Evolutionary conservation across 768 basidiomycete genomes (phyloP), one percentile per base, ranked within the genome.

Genomic region (Boletus bicolor): DNA sequence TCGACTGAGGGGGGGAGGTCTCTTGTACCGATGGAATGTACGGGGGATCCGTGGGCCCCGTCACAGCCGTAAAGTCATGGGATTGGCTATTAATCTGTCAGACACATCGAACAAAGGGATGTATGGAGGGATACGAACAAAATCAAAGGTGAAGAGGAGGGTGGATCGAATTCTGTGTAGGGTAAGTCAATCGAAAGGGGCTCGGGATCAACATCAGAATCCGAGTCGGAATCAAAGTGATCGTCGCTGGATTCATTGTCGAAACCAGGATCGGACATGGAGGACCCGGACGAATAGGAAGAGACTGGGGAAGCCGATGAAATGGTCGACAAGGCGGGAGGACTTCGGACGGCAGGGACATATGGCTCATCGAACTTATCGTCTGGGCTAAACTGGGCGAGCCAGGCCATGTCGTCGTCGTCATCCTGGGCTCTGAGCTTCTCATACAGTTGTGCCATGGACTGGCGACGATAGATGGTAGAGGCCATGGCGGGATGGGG

Each of bases 401-500:
- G 70, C 70, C 70, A 71, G 43, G 70, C 68, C 59, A 68, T 59
- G 51, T 73, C 70, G 39, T 71, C 70, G 24, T 71, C 72, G 11
- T 73, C 70, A 45, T 68, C 70, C 50, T 73, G 70, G 17, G 70
- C 70, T 38, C 59, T 68, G 24, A 71, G 70, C 46, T 71, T 71
- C 43, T 71, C 72, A 26, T 71, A 71, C 2, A 71, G 70, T 36
- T 69, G 72, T 9, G 65, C 71, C 70, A 71, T 73, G 34, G 70
- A 71, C 59, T 72, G 68, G 58, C 70, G 70, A 61, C 70, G 70
- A 49, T 70, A 73, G 43, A 73, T 19, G 50, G 71, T 50, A 19
- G 70, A 68, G 34, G 71, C 21, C 70, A 71, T 71, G 59, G 54
- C 39, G 55, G 48, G 41, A 55, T 42, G 57, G 48, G 48, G 44